Evolutionary conservation across 1,284 basidiomycete species (phyloP), one percentile per base, ranked within the genome.

Genomic region (Cryptococcus wingfieldii): DNA sequence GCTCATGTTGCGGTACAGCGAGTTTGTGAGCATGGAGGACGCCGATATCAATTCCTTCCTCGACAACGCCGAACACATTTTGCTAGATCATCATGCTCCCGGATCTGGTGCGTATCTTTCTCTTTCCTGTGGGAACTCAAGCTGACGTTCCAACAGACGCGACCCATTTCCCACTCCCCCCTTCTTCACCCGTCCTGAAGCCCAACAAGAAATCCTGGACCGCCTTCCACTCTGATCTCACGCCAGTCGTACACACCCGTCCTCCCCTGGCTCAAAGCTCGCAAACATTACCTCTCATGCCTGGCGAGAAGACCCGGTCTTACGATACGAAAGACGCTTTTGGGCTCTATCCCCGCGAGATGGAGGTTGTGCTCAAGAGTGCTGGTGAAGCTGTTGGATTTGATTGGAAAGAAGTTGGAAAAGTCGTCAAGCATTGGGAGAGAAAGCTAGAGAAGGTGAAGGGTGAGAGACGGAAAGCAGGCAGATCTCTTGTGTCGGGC

Each of bases 11-110:
- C 31, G 45, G 34, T 3, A 3, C 51, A 69, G 69, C 6, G 51
- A 66, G 16, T 73, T 73, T 51, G 42, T 56, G 3, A 42, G 23
- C 2, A 66, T 72, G 65, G 51, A 58, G 9, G 28, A 37, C 2
- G 59, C 60, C 9, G 69, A 70, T n/a, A 61, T 74, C 7, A 72
- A 76, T 53, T 41, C 47, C 2, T 72, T 67, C 42, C 62, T 76
- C 9, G 60, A 64, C 28, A 50, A 55, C 14, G 55, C 57, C 18
- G 64, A 76, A 49, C 28, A 52, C 6, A 57, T 74, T 9, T 60
- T 76, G 1, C 58, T 74, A 2, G 54, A 59, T 27, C 48, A 73
- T 51, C 58, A 63, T 12, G 39, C 44, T 1, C 61, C 66, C 9
- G 47, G 54, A 8, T 31, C 46, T 5, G 57, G 63, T 61, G 43